Base-by-base conservation (phyloP, 2,329 filamentous ascomycete species). In the Phyllosticta ampelicida region DNA sequence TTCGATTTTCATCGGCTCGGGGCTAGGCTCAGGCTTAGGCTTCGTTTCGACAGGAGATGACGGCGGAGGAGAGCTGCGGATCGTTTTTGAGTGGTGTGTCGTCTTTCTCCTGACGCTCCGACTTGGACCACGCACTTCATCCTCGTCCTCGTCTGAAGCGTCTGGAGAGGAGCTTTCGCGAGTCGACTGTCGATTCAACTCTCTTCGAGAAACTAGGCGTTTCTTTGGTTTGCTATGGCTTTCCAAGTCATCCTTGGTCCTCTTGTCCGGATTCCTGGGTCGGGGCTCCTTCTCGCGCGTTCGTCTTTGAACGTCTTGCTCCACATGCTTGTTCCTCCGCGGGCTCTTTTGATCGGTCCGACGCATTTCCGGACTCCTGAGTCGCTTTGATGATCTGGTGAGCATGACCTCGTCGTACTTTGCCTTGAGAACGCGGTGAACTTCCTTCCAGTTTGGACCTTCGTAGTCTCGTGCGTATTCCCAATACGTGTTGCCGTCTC, bases 401-500 rank as follows among this genome's bases (percentile, higher is more conserved):
- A 51, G 51, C 51, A 48, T 53, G 63, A 81, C 83, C 28, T 81
- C 80, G 59, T 90, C 86, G 63, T 85, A 90, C 3, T 87, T 83
- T 48, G 85, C 80, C 69, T 91, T 91, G 53, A 99, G 73, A 58
- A 95, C 76, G 50, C 90, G 82, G 62, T 87, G 85, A 70, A 99
- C 94, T 61, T 92, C 85, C 69, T 92, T 86, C 90, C 91, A 96
- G 61, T 89, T 87, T 8, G 91, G 89, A 0, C 94, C 92, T 63
- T 85, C 85, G 48, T 90, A 84, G 53, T 89, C 85, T 65, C 86
- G 83, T 1, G 94, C 90, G 61, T 97, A 85, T 63, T 99, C 90
- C 66, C 84, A 87, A 70, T 97, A 99, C 0, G 88, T 86, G 65
- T 88, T 83, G 20, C 89, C 89, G 64, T 85, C 85, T 64, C 85